Base-by-base conservation (phyloP, 108 stramenopile genomes). In the Mayamaea pseudoterrestris region DNA sequence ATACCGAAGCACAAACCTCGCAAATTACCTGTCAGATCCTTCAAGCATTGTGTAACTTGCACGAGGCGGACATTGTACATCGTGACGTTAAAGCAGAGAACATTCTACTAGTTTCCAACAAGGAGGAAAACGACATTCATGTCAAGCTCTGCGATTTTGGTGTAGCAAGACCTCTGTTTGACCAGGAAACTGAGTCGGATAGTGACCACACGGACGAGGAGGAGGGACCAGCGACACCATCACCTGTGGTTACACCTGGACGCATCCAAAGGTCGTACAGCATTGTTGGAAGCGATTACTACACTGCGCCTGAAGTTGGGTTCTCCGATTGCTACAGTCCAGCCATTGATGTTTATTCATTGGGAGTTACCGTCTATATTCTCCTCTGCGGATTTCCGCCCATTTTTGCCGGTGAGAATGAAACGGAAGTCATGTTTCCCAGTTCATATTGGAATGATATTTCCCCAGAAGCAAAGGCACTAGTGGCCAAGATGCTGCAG, bases 291-390 rank as follows among this genome's bases (percentile, higher is more conserved):
- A 67, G 69, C 3, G 65, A 76, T 27, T 71, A 68, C 37, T 84
- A 92, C 50, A 41, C 81, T 28, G 84, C 90, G 30, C 90, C 90
- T 0, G 90, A 91, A 60, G 67, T 83, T 0, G 51, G 66, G 21
- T 8, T 39, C 18, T n/a, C n/a, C n/a, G 71, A 69, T 27, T 32
- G 24, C 11, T 80, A 80, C 53, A 85, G 75, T 39, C 74, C 90
- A 1, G 73, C 80, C 1, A 61, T 79, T n/a, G 99, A 99, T 61
- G 72, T 98, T 23, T 98, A 88, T 74, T 78, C 75, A 28, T 57
- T 98, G 17, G 99, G 99, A 18, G 88, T 98, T 30, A 96, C 96
- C 2, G 44, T 83, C 30, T 98, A 96, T 70, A 95, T 98, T 46
- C 52, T 99, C 32, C 66, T 99, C 3, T 96, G 91, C 55, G 97